Evolutionary conservation across 148 eudicot species (phyloP), one percentile per base, ranked within the genome.

Genomic region (Polygonum aviculare): DNA sequence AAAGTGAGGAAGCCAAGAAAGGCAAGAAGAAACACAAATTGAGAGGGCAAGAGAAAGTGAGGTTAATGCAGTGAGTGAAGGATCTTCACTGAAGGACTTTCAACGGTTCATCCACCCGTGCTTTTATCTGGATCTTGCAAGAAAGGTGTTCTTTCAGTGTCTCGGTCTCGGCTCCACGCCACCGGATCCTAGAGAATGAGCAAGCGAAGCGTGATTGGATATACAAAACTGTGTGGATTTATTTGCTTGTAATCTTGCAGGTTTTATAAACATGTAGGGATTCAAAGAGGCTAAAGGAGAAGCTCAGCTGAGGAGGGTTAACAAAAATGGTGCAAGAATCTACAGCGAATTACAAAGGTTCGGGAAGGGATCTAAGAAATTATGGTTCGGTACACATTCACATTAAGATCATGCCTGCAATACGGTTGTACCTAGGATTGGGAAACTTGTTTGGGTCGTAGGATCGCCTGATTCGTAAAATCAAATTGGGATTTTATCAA

Each of bases 41-140:
- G 59, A 73, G 76, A 48, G 60, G 45, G 19, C 39, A 7, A 10
- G 59, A 50, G 54, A 19, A 18, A 73, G 6, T 14, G 59, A 48
- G 36, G 9, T 16, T 21, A 49, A 4, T 73, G 41, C 60, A 47
- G 76, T 22, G 50, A 50, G 40, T 8, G 51, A 31, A 49, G 76
- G 60, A 51, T 48, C 76, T 26, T 73, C 60, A 73, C 3, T 2
- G 6, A 48, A 50, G 16, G 36, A 50, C 12, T 49, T 49, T 18
- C 33, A 49, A n/a, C 59, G 38, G 12, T 5, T 48, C 10, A 31
- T 33, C 76, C 39, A 73, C 40, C 76, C 76, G 0, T 73, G 76
- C 60, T 54, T 12, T 19, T 73, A 73, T 73, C 40, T 73, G 16
- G 76, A 73, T 51, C 76, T 73, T 48, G 76, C 59, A 11, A 50